Conservation (phyloP, 148 eudicot species). For the Rhododendron molle region DNA sequence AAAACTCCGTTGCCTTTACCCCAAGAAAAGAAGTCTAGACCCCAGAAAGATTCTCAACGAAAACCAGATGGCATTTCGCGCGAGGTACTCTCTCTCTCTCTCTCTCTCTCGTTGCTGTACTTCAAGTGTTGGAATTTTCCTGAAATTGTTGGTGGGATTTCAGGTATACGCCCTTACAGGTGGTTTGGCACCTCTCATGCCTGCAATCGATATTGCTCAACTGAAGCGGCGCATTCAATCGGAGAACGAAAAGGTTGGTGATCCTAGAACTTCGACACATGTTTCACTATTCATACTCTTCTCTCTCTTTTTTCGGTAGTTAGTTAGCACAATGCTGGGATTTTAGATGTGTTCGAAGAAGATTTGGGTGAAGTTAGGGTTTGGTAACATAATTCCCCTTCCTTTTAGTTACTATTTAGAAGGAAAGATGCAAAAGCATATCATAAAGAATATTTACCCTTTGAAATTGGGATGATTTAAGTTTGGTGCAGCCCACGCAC, state of each 20-base stretch:
- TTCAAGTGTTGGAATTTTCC: background rate
- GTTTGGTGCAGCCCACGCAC: background rate
- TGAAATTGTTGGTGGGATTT: conserved; percentile 2
- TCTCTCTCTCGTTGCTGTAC: background rate
- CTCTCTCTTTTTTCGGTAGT: too few species aligned
- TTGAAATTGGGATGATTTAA: background rate
- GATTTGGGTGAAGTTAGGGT: background rate
- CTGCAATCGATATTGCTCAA: conserved; percentile 63
- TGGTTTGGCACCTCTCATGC: conserved; percentile 82
- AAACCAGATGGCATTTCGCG: too few species aligned
- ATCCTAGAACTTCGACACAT: background rate
- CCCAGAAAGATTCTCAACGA: too few species aligned
- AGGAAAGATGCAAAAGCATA: background rate
- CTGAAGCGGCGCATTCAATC: conserved; percentile 62
- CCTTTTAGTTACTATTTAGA: background rate
- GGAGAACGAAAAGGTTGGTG: conserved; percentile 56
- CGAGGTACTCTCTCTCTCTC: too few species aligned
- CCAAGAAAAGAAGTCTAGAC: too few species aligned
- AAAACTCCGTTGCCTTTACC: too few species aligned
- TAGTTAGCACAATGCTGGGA: background rate
- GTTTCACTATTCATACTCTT: background rate
- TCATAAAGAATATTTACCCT: background rate
- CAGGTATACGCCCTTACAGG: conserved; percentile 91
- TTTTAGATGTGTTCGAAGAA: background rate
- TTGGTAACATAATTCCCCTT: background rate